Conservation (phyloP, 805 yeast species). For the Candida namnaoensis region DNA sequence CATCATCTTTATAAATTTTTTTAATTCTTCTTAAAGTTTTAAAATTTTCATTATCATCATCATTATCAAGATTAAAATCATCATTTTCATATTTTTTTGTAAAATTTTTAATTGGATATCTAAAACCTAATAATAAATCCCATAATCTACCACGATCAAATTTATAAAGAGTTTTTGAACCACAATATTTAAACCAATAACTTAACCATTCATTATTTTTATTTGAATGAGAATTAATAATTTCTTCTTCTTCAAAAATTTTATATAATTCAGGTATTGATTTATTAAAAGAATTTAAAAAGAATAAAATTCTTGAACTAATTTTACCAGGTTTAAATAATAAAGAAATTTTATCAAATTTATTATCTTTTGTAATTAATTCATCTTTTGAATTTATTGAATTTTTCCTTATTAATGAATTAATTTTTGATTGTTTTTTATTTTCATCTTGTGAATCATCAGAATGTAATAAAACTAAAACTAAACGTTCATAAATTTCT, state of each 20-base stretch:
- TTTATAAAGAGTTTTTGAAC: conserved; percentile 76
- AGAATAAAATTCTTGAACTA: conserved; percentile 60
- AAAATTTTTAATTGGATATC: conserved; percentile 28
- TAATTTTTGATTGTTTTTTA: too few species aligned
- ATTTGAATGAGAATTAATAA: conserved; percentile 43
- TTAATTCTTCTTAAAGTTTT: conserved; percentile 12
- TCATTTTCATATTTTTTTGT: conserved; percentile 4
- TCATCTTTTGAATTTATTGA: too few species aligned
- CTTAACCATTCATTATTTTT: conserved; percentile 82
- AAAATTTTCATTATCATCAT: too few species aligned
- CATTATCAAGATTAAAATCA: too few species aligned
- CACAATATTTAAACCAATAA: conserved; percentile 93
- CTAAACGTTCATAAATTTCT: conserved; percentile 67
- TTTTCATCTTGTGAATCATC: conserved; percentile 4
- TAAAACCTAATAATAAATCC: conserved; percentile 82
- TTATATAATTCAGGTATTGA: conserved; percentile 68
- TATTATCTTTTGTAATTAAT: conserved; percentile 11
- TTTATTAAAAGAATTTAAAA: conserved; percentile 52
- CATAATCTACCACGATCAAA: conserved; percentile 81
- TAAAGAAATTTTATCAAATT: conserved; percentile 18
- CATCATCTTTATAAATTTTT: conserved; percentile 10
- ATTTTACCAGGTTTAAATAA: conserved; percentile 48
- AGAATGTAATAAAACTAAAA: conserved; percentile 63
- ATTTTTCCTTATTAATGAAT: too few species aligned
- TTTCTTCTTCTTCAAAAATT: conserved; percentile 74